Conservation (phyloP, 345 rosid genomes). For the Sisymbrium altissimum region DNA sequence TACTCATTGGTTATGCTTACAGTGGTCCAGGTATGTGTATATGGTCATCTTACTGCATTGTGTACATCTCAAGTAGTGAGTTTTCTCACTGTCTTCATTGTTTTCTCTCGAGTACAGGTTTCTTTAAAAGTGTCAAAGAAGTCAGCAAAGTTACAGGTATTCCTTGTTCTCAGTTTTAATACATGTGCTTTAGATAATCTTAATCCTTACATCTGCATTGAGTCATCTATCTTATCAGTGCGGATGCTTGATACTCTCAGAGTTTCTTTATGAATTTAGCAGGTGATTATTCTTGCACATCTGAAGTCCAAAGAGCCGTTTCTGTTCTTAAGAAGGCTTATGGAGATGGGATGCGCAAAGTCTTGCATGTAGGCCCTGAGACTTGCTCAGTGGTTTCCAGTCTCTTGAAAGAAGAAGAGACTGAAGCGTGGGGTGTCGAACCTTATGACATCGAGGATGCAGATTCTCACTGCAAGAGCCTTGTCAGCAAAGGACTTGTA, state of each 20-base stretch:
- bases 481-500: conserved; percentile 80
- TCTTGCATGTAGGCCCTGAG: conserved; percentile 94
- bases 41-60: neutral
- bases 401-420: conserved; percentile 81
- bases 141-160: conserved; percentile 60
- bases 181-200: neutral
- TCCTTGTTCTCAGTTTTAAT: conserved; percentile 1
- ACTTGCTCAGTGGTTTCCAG: conserved; percentile 83
- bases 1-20: conserved; percentile 68
- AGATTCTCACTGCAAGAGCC: conserved; percentile 70
- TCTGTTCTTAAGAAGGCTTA: conserved; percentile 79
- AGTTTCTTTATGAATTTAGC: neutral
- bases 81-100: neutral
- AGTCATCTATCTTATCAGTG: neutral
- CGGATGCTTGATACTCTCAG: neutral
- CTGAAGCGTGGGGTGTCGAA: conserved; percentile 97
- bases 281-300: conserved; percentile 83
- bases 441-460: conserved; percentile 97
- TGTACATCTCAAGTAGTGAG: neutral
- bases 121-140: conserved; percentile 53
- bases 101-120: conserved; percentile 37
- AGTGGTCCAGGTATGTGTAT: conserved; percentile 62
- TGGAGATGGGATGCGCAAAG: conserved; percentile 89
- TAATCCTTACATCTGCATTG: neutral
- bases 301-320: conserved; percentile 76